These are phyloP conservation scores for Penstemon davidsonii DNA, from an alignment of 257 asterid genomes.

Conservation along the genomic window DNA sequence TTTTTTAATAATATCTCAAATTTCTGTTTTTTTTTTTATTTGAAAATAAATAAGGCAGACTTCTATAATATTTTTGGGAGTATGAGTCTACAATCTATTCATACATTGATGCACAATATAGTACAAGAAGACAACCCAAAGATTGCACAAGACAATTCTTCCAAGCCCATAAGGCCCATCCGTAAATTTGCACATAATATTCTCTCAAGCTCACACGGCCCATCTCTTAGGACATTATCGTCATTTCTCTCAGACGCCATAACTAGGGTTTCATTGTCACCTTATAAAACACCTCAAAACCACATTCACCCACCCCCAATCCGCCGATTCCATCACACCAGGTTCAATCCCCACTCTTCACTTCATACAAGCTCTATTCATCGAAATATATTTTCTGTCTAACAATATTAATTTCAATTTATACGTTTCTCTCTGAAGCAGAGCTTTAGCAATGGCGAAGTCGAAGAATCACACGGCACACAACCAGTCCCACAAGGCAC, in stretches of 20 bases:
- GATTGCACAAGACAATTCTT: too few species aligned
- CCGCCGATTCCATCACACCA: slow-evolving; percentile 14
- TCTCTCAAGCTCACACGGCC: slow-evolving; percentile 12
- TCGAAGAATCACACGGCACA: slow-evolving; percentile 96
- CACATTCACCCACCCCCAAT: background rate
- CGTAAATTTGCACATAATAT: background rate
- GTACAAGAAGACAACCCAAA: too few species aligned
- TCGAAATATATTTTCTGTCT: background rate
- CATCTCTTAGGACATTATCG: slow-evolving; percentile 20
- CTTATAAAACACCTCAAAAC: slow-evolving; percentile 27
- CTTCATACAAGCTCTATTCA: background rate
- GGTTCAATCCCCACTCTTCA: background rate
- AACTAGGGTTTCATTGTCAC: slow-evolving; percentile 34
- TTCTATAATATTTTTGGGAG: too few species aligned
- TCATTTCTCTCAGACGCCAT: slow-evolving; percentile 10
- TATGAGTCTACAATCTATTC: too few species aligned
- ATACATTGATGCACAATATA: too few species aligned
- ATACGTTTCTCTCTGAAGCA: background rate
- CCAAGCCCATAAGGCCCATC: too few species aligned
- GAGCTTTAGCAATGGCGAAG: slow-evolving; percentile 60
- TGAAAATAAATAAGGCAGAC: too few species aligned
- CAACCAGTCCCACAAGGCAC: slow-evolving; percentile 86
- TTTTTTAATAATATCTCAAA: too few species aligned
- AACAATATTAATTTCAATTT: background rate
- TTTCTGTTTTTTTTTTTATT: background rate